Evolutionary conservation across 2,329 filamentous ascomycete species (phyloP).

Genomic region (Fusarium foetens): DNA sequence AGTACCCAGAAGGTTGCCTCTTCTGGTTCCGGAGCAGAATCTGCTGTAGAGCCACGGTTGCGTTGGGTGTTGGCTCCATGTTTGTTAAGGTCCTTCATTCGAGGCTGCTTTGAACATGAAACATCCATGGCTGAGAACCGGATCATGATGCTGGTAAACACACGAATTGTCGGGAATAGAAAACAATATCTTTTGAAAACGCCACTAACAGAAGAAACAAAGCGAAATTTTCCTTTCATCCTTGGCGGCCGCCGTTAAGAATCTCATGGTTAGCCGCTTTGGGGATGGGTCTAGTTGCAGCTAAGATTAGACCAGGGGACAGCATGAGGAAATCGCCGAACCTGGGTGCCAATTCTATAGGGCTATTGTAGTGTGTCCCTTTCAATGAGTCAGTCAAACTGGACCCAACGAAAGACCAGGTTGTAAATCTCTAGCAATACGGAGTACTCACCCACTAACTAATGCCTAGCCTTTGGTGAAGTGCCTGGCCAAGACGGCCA

Average conservation of each 20-base stretch:
- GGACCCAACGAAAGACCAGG: neutral
- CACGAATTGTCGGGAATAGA: constrained; percentile 6
- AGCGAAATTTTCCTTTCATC: constrained; percentile 5
- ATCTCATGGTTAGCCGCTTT: constrained; percentile 16
- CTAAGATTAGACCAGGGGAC: constrained; percentile 27
- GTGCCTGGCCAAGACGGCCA: constrained; percentile 1
- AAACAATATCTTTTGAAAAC: neutral
- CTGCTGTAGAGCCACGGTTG: neutral
- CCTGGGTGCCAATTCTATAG: constrained; percentile 1
- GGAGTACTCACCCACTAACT: neutral
- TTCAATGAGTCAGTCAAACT: neutral
- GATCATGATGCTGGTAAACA: neutral
- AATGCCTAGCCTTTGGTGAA: neutral
- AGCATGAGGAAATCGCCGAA: constrained; percentile 32
- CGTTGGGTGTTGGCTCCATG: neutral
- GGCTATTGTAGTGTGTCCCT: constrained; percentile 9
- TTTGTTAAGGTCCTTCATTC: neutral
- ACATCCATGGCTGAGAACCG: neutral
- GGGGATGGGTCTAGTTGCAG: constrained; percentile 18
- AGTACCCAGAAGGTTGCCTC: neutral
- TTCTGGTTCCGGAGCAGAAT: neutral
- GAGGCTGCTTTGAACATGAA: constrained; percentile 8
- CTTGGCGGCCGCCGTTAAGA: constrained; percentile 9
- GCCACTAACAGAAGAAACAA: neutral
- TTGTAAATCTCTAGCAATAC: neutral